phyloP scores from a whole-genome alignment of 2,329 filamentous ascomycete genomes.

The Ploettnerulaceae sp. region DNA sequence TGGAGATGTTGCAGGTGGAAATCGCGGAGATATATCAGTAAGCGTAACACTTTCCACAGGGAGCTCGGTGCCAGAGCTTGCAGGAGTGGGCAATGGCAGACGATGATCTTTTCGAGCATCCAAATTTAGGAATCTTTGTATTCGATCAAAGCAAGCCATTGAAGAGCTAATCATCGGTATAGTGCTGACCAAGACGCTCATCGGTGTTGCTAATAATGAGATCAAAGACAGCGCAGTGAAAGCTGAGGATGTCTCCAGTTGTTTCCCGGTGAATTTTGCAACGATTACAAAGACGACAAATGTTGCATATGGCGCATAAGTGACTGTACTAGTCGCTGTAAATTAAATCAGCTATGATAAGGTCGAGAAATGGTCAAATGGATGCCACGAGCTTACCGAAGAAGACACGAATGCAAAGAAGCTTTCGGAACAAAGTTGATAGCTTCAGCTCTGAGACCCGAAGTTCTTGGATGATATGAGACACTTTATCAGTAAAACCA shows the following conservation, averaged over 20 bases:
- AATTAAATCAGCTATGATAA: too few species aligned
- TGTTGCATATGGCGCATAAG: constrained; percentile 37
- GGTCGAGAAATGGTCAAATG: too few species aligned
- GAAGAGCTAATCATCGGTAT: constrained; percentile 38
- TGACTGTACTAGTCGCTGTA: constrained; percentile 25
- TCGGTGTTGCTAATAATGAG: constrained; percentile 36
- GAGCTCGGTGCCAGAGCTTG: constrained; percentile 13
- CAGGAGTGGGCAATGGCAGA: constrained; percentile 12
- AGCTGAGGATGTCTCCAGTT: constrained; percentile 29
- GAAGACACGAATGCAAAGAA: constrained; percentile 28
- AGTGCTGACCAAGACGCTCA: constrained; percentile 38
- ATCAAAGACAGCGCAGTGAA: constrained; percentile 42
- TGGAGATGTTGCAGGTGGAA: not conserved
- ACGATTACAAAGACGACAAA: constrained; percentile 38
- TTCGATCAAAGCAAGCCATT: constrained; percentile 39
- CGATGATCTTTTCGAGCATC: constrained; percentile 22
- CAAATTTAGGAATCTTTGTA: constrained; percentile 36
- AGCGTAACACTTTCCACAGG: not conserved
- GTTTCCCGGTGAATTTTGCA: constrained; percentile 29
- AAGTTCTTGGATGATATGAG: constrained; percentile 34
- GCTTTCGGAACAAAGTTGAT: constrained; percentile 36
- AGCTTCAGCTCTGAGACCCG: constrained; percentile 38
- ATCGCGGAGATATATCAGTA: too few species aligned
- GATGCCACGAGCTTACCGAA: constrained; percentile 14
- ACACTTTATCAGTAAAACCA: constrained; percentile 35